A percentile compares a stretch with the other conserved stretches of the same genome.
These are phyloP conservation scores for Phytopythium sindhum DNA, from an alignment of 352 stramenopile species.

Conservation along the genomic window DNA sequence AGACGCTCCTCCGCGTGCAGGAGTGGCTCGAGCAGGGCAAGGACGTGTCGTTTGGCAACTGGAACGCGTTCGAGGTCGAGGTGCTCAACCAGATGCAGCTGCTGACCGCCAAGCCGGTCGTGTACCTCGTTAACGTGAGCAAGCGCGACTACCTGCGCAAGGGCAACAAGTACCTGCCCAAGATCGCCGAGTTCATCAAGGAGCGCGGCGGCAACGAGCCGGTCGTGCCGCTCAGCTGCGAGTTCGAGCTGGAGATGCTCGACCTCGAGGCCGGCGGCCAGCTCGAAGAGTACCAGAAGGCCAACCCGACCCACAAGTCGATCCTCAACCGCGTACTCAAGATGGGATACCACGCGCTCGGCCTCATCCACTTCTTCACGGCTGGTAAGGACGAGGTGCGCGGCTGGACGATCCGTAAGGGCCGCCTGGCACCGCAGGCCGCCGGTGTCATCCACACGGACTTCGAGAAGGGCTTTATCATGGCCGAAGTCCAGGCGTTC, in stretches of 20 bases:
- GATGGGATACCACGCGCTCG: slow-evolving; percentile 96
- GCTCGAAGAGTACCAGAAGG: slow-evolving; percentile 69
- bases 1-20: slow-evolving; percentile 78
- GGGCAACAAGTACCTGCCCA: slow-evolving; percentile 96
- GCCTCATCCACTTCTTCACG: slow-evolving; percentile 99
- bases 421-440: slow-evolving; percentile 94
- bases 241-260: slow-evolving; percentile 96
- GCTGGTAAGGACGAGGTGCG: slow-evolving; percentile 98
- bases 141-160: slow-evolving; percentile 99
- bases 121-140: slow-evolving; percentile 99
- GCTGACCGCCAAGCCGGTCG: slow-evolving; percentile 93
- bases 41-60: slow-evolving; percentile 90
- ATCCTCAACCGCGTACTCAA: slow-evolving; percentile 97
- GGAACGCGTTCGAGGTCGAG: slow-evolving; percentile 87
- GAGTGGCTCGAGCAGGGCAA: slow-evolving; percentile 86
- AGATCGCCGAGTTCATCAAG: slow-evolving; percentile 97
- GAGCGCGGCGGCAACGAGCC: slow-evolving; percentile 93
- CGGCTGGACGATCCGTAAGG: slow-evolving; percentile 99
- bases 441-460: slow-evolving; percentile 99
- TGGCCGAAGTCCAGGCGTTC: slow-evolving; percentile 88
- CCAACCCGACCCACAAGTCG: slow-evolving; percentile 86
- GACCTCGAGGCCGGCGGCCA: slow-evolving; percentile 67
- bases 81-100: slow-evolving; percentile 92
- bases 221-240: slow-evolving; percentile 97
- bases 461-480: slow-evolving; percentile 99